phyloP scores from a whole-genome alignment of 805 yeast genomes.

The Metschnikowia orientalis region DNA sequence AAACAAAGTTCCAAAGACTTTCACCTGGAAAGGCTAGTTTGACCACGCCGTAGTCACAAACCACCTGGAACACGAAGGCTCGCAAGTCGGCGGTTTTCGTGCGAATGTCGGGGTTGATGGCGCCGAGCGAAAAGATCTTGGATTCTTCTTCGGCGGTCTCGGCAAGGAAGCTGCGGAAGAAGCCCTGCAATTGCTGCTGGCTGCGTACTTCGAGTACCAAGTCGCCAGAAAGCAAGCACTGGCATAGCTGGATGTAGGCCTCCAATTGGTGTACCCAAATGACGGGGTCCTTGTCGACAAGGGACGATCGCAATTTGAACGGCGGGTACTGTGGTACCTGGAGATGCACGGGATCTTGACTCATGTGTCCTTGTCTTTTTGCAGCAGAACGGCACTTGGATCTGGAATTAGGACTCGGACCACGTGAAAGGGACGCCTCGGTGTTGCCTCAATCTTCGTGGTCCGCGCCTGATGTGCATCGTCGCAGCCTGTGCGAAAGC shows the following conservation, averaged over 20 bases:
- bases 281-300: slow-evolving; percentile 78
- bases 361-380: too few relatives aligned
- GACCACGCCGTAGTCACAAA: slow-evolving; percentile 50
- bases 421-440: too few relatives aligned
- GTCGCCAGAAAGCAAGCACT: slow-evolving; percentile 41
- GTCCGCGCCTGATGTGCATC: too few relatives aligned
- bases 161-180: slow-evolving; percentile 51
- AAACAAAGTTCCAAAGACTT: slow-evolving; percentile 60
- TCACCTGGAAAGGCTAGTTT: slow-evolving; percentile 57
- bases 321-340: slow-evolving; percentile 75
- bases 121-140: slow-evolving; percentile 63
- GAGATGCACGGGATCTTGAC: slow-evolving; percentile 25
- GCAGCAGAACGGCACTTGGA: neutral
- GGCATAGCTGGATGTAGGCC: slow-evolving; percentile 52
- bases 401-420: too few relatives aligned
- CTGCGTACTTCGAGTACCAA: slow-evolving; percentile 47
- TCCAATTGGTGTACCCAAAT: slow-evolving; percentile 74
- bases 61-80: slow-evolving; percentile 45
- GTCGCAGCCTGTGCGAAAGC: too few relatives aligned
- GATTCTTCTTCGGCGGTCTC: slow-evolving; percentile 62
- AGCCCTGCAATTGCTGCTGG: slow-evolving; percentile 53
- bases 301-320: slow-evolving; percentile 66
- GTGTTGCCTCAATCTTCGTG: too few relatives aligned
- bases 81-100: slow-evolving; percentile 48
- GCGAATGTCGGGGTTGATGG: slow-evolving; percentile 64